phyloP scores from a whole-genome alignment of 805 yeast species.

The Schizosaccharomyces octosporus region DNA sequence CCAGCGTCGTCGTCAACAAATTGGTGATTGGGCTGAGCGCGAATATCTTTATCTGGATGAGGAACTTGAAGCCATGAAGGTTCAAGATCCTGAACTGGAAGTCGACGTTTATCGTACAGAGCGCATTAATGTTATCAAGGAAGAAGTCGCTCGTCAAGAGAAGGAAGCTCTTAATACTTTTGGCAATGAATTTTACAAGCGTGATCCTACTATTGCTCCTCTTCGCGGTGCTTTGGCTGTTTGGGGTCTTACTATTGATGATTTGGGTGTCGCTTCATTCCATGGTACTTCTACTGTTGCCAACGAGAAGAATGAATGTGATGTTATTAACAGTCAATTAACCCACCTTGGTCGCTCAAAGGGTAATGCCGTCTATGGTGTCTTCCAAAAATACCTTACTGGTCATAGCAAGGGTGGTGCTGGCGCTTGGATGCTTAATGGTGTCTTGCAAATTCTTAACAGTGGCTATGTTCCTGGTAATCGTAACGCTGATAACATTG shows the following conservation, averaged over 20 bases:
- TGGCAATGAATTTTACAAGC: constrained; percentile 83
- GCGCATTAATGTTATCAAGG: constrained; percentile 64
- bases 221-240: constrained; percentile 90
- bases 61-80: constrained; percentile 36
- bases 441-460: constrained; percentile 80
- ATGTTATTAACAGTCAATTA: constrained; percentile 79
- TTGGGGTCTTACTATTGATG: constrained; percentile 80
- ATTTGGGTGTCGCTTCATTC: constrained; percentile 88
- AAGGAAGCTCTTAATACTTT: constrained; percentile 75
- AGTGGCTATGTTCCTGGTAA: constrained; percentile 93
- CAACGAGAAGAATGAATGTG: constrained; percentile 92
- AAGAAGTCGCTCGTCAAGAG: constrained; percentile 66
- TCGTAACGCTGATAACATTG: constrained; percentile 94
- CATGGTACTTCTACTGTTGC: constrained; percentile 98
- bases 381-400: constrained; percentile 94
- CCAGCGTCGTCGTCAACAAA: constrained; percentile 48
- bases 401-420: constrained; percentile 99
- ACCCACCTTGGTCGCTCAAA: constrained; percentile 82
- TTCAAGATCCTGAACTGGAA: constrained; percentile 24
- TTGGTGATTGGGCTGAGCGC: constrained; percentile 60
- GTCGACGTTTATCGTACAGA: constrained; percentile 36
- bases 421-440: constrained; percentile 99
- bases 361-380: constrained; percentile 95
- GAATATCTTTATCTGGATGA: constrained; percentile 49
- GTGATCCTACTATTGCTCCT: constrained; percentile 87